Conservation (phyloP, 441 rosid species). For the Arabidopsis lyrata region DNA sequence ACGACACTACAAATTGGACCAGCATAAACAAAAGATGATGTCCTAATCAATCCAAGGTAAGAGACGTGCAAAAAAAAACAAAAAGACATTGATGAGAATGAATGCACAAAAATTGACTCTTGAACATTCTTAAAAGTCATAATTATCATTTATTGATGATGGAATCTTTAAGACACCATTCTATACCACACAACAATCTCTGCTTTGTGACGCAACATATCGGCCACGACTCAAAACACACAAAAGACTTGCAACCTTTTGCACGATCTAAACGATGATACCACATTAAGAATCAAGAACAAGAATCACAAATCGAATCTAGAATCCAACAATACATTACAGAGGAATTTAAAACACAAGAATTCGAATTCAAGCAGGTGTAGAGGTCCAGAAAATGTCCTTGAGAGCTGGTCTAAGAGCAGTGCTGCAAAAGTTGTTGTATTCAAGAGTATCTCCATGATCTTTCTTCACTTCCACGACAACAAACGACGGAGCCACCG, state of each 20-base stretch:
- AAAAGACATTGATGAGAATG: background rate
- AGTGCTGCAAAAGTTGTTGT: conserved; percentile 80
- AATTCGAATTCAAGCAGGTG: conserved; percentile 42
- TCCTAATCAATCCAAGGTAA: conserved; percentile 26
- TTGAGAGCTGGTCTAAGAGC: conserved; percentile 91
- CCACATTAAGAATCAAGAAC: conserved; percentile 39
- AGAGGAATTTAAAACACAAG: background rate
- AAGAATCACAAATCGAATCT: conserved; percentile 37
- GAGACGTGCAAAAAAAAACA: conserved; percentile 29
- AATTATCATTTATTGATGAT: conserved; percentile 25
- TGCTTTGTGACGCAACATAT: conserved; percentile 26
- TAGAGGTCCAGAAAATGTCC: conserved; percentile 78
- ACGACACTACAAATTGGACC: conserved; percentile 14
- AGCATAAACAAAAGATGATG: background rate
- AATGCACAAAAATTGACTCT: conserved; percentile 31
- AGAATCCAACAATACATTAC: conserved; percentile 30
- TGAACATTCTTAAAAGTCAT: conserved; percentile 36
- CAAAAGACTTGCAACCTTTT: background rate
- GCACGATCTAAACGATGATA: conserved; percentile 10
- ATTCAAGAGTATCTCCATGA: conserved; percentile 83
- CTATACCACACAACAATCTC: conserved; percentile 2
- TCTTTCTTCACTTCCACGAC: conserved; percentile 92
- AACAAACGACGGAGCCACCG: conserved; percentile 73
- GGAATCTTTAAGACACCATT: conserved; percentile 34
- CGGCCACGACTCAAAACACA: conserved; percentile 24